These are phyloP conservation scores for Trichoderma sp. DNA, from an alignment of 2,329 filamentous ascomycete species.

Conservation along the genomic window DNA sequence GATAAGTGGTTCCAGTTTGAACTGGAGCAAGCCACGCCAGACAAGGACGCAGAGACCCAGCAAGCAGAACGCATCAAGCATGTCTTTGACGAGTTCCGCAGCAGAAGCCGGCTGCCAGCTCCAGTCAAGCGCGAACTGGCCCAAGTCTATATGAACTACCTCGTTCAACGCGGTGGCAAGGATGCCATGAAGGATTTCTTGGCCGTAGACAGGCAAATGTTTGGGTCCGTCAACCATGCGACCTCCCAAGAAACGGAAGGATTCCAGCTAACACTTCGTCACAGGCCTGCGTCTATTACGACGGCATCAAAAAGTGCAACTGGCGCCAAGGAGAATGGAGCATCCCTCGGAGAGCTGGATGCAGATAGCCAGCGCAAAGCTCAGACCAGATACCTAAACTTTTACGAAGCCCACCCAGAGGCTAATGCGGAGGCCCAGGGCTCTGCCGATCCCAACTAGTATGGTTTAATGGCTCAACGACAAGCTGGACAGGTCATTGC, in stretches of 20 bases:
- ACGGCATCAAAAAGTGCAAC: slow-evolving; percentile 24
- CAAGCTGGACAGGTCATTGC: slow-evolving; percentile 1
- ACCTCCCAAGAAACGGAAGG: slow-evolving; percentile 1
- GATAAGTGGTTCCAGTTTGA: slow-evolving; percentile 86
- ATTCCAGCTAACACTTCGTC: slow-evolving; percentile 22
- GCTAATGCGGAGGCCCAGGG: slow-evolving; percentile 51
- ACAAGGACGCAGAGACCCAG: slow-evolving; percentile 31
- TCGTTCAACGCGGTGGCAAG: slow-evolving; percentile 80
- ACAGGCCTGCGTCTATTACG: slow-evolving; percentile 31
- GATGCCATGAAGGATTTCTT: slow-evolving; percentile 86
- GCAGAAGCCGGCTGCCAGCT: slow-evolving; percentile 69
- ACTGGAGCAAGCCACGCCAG: slow-evolving; percentile 62
- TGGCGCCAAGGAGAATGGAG: slow-evolving; percentile 50
- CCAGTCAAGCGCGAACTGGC: slow-evolving; percentile 73
- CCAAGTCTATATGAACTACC: slow-evolving; percentile 76
- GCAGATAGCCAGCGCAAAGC: slow-evolving; percentile 53
- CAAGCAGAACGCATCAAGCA: slow-evolving; percentile 76
- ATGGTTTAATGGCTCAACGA: background rate
- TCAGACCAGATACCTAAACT: slow-evolving; percentile 53
- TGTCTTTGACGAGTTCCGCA: slow-evolving; percentile 73
- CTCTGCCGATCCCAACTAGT: slow-evolving; percentile 54
- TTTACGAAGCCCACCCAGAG: slow-evolving; percentile 55
- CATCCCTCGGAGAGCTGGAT: slow-evolving; percentile 49
- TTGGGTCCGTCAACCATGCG: slow-evolving; percentile 61
- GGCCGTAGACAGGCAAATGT: slow-evolving; percentile 79